These are phyloP conservation scores for Thelonectria discophora DNA, from an alignment of 2,329 filamentous ascomycete species.

Conservation along the genomic window DNA sequence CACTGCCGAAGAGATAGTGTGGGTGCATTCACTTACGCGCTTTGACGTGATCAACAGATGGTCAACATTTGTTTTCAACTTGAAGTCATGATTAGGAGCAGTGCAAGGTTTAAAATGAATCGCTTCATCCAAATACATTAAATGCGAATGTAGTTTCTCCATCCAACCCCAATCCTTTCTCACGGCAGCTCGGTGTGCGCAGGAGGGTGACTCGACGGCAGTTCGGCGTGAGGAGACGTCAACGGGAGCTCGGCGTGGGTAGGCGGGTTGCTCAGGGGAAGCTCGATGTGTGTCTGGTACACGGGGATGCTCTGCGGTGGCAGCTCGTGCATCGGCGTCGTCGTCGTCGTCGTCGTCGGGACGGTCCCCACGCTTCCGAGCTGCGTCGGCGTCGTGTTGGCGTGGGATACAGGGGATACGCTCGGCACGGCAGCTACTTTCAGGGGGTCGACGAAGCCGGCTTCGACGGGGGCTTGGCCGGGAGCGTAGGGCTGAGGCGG, in stretches of 20 bases:
- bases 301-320: background rate
- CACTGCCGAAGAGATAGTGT: no score
- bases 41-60: no score
- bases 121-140: background rate
- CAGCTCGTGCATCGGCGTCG: constrained; percentile 13
- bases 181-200: constrained; percentile 8
- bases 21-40: no score
- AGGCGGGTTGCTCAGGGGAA: background rate
- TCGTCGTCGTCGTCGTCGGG: background rate
- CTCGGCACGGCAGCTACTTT: constrained; percentile 10
- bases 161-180: background rate
- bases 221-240: constrained; percentile 2
- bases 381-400: constrained; percentile 1
- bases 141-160: background rate
- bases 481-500: constrained; percentile 9
- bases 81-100: no score
- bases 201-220: constrained; percentile 1
- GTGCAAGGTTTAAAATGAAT: no score
- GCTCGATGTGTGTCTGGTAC: background rate
- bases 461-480: background rate
- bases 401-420: constrained; percentile 2
- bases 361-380: constrained; percentile 17
- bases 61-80: no score
- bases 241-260: constrained; percentile 6
- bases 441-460: constrained; percentile 4